Percentiles rank a stretch among this genome's conserved stretches.
Evolutionary conservation across 306 rosid species (phyloP).

Genomic region (Canavalia gladiata): DNA sequence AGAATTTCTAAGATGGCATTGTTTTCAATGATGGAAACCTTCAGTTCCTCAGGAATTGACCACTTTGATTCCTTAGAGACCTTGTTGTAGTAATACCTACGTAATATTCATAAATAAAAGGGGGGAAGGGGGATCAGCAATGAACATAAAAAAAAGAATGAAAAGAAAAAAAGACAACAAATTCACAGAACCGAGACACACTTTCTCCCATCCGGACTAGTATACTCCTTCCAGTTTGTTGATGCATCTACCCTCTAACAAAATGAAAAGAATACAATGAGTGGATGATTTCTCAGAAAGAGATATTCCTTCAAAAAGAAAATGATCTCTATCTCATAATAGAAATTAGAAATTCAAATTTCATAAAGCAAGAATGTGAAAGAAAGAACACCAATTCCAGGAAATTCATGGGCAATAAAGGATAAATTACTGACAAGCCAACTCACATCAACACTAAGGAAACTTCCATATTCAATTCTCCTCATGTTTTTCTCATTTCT

Average conservation of each 20-base stretch:
- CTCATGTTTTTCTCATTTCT: slow-evolving; percentile 29
- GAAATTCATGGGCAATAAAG: slow-evolving; percentile 41
- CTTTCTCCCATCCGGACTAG: slow-evolving; percentile 94
- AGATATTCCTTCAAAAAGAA: slow-evolving; percentile 44
- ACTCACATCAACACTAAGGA: slow-evolving; percentile 35
- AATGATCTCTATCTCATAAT: slow-evolving; percentile 28
- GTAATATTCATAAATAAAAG: slow-evolving; percentile 48
- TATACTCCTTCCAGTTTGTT: slow-evolving; percentile 93
- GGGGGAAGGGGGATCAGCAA: slow-evolving; percentile 28
- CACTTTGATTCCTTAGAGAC: slow-evolving; percentile 89
- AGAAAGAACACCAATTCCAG: slow-evolving; percentile 45
- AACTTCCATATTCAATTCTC: slow-evolving; percentile 29
- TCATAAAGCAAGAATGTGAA: slow-evolving; percentile 32
- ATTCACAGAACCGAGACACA: slow-evolving; percentile 53
- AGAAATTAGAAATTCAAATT: slow-evolving; percentile 37
- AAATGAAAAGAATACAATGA: slow-evolving; percentile 53
- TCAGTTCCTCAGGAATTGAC: slow-evolving; percentile 86
- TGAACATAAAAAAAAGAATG: slow-evolving; percentile 34
- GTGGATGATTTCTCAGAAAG: slow-evolving; percentile 43
- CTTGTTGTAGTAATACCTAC: slow-evolving; percentile 90
- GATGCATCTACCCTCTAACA: slow-evolving; percentile 93
- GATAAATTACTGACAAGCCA: slow-evolving; percentile 34
- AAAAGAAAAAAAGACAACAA: neutral
- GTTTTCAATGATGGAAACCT: slow-evolving; percentile 62
- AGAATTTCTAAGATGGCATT: slow-evolving; percentile 21